A percentile compares a stretch with the other conserved stretches of the same genome.
phyloP scores from a whole-genome alignment of 2,329 filamentous ascomycete genomes.

The Tothia fuscella region DNA sequence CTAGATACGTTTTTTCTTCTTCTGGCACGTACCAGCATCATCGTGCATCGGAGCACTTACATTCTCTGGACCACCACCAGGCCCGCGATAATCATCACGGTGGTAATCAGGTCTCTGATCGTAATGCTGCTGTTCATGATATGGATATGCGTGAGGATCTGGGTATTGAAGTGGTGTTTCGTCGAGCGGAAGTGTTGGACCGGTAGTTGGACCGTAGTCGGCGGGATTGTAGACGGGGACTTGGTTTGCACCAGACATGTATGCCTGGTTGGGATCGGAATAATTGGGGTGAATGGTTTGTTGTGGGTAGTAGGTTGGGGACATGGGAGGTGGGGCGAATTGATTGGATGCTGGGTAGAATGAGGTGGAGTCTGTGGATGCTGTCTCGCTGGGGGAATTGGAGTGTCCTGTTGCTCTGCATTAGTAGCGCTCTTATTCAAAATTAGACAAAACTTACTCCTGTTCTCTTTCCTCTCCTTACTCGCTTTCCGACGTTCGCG shows the following conservation, averaged over 20 bases:
- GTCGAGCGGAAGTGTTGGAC: conserved; percentile 10
- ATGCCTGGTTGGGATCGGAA: conserved; percentile 13
- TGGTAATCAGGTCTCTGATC: conserved; percentile 17
- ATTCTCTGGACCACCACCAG: conserved; percentile 36
- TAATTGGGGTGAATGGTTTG: conserved; percentile 12
- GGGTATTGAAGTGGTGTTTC: conserved; percentile 6
- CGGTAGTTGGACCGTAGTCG: conserved; percentile 28
- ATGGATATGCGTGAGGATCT: conserved; percentile 10
- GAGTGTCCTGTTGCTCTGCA: conserved; percentile 14
- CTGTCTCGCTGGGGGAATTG: conserved; percentile 23
- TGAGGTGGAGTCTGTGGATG: conserved; percentile 16
- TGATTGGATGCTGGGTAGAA: conserved; percentile 36
- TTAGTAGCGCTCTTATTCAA: conserved; percentile 10
- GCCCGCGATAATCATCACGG: conserved; percentile 18
- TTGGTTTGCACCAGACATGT: conserved; percentile 18
- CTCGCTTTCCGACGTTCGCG: conserved; percentile 45
- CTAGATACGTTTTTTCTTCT: too few species aligned
- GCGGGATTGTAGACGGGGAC: conserved; percentile 30
- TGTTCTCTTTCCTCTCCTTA: conserved; percentile 31
- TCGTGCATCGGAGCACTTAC: conserved; percentile 34
- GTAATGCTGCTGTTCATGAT: conserved; percentile 18
- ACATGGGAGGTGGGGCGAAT: conserved; percentile 35
- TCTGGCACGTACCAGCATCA: conserved; percentile 25
- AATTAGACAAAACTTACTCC: not conserved
- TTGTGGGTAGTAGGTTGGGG: conserved; percentile 18